These are phyloP conservation scores for Termitomyces sp. DNA, from an alignment of 768 basidiomycete species.

Conservation along the genomic window DNA sequence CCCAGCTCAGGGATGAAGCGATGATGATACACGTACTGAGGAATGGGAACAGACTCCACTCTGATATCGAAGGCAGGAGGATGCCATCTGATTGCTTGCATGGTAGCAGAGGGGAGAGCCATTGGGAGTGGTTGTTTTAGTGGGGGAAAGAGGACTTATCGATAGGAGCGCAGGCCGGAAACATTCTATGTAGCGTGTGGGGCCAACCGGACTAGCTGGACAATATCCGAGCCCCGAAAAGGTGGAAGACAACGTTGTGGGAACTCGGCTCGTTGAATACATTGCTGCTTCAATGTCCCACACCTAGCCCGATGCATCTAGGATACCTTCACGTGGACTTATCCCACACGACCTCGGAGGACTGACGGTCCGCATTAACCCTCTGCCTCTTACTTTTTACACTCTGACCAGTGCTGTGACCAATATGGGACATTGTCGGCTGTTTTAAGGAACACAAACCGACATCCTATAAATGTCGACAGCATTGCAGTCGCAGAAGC, in stretches of 20 bases:
- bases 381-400: background rate
- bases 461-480: slow-evolving; percentile 5
- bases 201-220: no score
- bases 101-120: slow-evolving; percentile 2
- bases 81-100: slow-evolving; percentile 56
- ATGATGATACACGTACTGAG: slow-evolving; percentile 28
- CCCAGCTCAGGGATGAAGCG: background rate
- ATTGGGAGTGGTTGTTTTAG: background rate
- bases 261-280: no score
- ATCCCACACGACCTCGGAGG: slow-evolving; percentile 1
- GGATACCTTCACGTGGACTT: slow-evolving; percentile 1
- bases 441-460: background rate
- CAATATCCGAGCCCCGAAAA: no score
- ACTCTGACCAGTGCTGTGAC: background rate
- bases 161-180: background rate
- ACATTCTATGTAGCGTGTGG: background rate
- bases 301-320: background rate
- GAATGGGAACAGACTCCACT: slow-evolving; percentile 59
- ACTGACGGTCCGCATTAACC: slow-evolving; percentile 5
- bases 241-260: background rate
- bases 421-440: slow-evolving; percentile 1
- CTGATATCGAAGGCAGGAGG: slow-evolving; percentile 69
- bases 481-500: background rate
- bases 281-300: background rate
- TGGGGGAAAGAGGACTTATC: background rate